These are phyloP conservation scores for Ligustrum vulgare DNA, from an alignment of 257 asterid genomes.

Conservation along the genomic window DNA sequence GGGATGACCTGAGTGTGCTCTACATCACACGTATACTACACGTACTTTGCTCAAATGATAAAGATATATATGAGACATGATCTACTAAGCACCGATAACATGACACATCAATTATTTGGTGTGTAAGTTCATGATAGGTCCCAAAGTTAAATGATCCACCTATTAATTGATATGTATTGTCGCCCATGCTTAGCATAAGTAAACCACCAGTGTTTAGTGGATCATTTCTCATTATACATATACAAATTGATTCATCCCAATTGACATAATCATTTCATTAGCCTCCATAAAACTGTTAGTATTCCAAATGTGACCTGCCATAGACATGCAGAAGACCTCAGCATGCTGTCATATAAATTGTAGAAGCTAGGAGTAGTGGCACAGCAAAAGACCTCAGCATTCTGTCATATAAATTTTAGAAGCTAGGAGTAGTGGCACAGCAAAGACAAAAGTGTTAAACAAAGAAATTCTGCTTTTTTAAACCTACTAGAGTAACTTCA, in stretches of 20 bases:
- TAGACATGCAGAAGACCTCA: slow-evolving; percentile 14
- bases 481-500: not conserved
- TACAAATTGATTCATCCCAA: not conserved
- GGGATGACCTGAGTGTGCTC: not conserved
- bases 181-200: too few species aligned
- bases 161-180: too few species aligned
- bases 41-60: not conserved
- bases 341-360: not conserved
- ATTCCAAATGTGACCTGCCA: slow-evolving; percentile 11
- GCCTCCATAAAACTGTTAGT: slow-evolving; percentile 7
- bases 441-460: not conserved
- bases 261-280: slow-evolving; percentile 1
- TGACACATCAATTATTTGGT: too few species aligned
- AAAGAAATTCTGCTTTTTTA: not conserved
- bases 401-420: not conserved
- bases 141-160: too few species aligned
- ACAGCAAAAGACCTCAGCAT: not conserved
- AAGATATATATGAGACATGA: not conserved
- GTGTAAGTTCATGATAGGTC: too few species aligned
- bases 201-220: too few species aligned
- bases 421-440: not conserved
- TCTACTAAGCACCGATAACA: too few species aligned
- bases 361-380: not conserved
- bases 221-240: not conserved
- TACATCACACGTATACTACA: not conserved